Percentiles rank a stretch among this genome's conserved stretches.
These are phyloP conservation scores for Neofusicoccum laricinum DNA, from an alignment of 2,329 filamentous ascomycete species.

Conservation along the genomic window DNA sequence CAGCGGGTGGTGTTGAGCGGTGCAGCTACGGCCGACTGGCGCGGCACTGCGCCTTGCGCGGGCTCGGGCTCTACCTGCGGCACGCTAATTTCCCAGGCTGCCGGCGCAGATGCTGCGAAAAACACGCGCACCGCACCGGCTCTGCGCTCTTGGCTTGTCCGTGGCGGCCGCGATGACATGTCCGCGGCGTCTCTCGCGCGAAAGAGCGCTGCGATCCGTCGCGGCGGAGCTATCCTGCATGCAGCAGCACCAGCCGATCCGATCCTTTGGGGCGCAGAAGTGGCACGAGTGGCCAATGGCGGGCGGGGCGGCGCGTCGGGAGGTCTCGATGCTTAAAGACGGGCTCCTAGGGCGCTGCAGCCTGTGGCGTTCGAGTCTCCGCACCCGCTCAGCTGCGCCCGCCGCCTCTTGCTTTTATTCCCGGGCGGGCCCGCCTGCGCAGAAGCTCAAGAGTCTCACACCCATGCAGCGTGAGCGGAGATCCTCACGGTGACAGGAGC, in stretches of 20 bases:
- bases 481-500: constrained; percentile 7
- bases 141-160: neutral
- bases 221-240: neutral
- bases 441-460: constrained; percentile 4
- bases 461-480: constrained; percentile 11
- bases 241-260: neutral
- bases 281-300: neutral
- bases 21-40: neutral
- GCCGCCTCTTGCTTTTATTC: constrained; percentile 11
- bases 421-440: neutral
- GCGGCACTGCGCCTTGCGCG: neutral
- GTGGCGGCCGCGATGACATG: neutral
- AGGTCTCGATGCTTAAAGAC: neutral
- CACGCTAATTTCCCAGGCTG: neutral
- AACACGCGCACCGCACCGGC: neutral
- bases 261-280: neutral
- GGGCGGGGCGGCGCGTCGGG: neutral
- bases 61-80: no score
- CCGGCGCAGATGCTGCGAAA: neutral
- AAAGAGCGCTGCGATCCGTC: neutral
- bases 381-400: neutral
- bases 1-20: neutral
- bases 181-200: neutral
- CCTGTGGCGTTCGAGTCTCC: constrained; percentile 4
- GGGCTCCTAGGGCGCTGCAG: neutral